Evolutionary conservation across 139 green algal genomes (phyloP).

Genomic region (Chlamydomonas eustigma): DNA sequence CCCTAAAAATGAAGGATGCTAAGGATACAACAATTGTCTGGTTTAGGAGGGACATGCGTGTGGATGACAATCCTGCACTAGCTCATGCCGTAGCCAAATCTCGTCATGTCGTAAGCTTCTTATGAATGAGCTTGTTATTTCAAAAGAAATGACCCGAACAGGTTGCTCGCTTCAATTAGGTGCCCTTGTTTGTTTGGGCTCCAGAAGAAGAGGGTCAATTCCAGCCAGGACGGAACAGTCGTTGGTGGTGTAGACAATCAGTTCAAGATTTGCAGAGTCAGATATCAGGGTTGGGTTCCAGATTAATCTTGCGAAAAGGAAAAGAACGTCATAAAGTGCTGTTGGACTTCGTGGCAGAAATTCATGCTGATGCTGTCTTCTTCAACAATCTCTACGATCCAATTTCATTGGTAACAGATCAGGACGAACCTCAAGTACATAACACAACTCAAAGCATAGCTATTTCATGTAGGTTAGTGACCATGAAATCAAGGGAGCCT

Average conservation of each 20-base stretch:
- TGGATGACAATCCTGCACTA: constrained; percentile 80
- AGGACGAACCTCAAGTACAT: not conserved
- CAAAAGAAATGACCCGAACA: not conserved
- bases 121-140: not conserved
- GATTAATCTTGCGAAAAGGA: constrained; percentile 58
- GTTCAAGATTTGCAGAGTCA: constrained; percentile 27
- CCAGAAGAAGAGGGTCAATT: constrained; percentile 95
- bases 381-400: constrained; percentile 97
- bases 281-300: constrained; percentile 65
- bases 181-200: constrained; percentile 86
- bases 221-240: constrained; percentile 72
- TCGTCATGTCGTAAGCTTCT: not conserved
- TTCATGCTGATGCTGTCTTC: constrained; percentile 62
- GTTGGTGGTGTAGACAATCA: constrained; percentile 55
- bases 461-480: constrained; percentile 53
- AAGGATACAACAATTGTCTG: constrained; percentile 58
- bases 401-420: constrained; percentile 76
- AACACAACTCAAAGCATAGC: too few relatives aligned
- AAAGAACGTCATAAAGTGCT: constrained; percentile 53
- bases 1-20: too few relatives aligned
- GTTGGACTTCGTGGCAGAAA: constrained; percentile 48
- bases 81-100: not conserved
- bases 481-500: constrained; percentile 70
- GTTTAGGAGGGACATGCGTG: constrained; percentile 70
- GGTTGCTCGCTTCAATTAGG: constrained; percentile 25